Conservation (phyloP, 805 yeast species). For the Hagleromyces aurorensis region DNA sequence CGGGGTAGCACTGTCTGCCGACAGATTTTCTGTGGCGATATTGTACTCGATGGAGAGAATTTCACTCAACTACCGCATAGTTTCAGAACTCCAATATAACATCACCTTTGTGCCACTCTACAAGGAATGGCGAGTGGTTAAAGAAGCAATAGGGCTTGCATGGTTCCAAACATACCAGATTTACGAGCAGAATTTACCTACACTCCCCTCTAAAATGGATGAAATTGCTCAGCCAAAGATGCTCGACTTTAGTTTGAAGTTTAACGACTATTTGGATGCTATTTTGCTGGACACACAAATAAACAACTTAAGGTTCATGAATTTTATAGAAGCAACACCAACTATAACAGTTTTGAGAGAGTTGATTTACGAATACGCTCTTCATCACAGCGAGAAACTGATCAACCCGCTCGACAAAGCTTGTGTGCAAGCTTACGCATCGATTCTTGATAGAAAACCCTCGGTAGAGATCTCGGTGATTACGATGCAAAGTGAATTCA, state of each 20-base stretch:
- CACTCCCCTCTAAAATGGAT: constrained; percentile 2
- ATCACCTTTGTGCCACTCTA: constrained; percentile 23
- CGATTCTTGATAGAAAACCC: constrained; percentile 6
- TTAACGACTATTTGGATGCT: constrained; percentile 16
- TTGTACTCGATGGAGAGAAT: constrained; percentile 23
- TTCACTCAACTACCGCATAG: constrained; percentile 25
- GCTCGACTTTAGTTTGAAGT: constrained; percentile 12
- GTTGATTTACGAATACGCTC: constrained; percentile 24
- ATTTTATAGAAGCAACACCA: constrained; percentile 13
- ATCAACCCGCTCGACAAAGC: constrained; percentile 23
- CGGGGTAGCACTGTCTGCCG: constrained; percentile 25
- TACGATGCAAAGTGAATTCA: constrained; percentile 22
- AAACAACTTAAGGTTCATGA: constrained; percentile 18
- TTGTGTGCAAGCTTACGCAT: constrained; percentile 18
- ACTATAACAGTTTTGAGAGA: constrained; percentile 17
- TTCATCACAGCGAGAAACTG: constrained; percentile 11
- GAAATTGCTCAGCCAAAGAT: background rate
- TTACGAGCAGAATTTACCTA: constrained; percentile 19
- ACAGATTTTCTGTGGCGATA: constrained; percentile 25
- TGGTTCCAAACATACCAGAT: constrained; percentile 30
- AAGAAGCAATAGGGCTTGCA: constrained; percentile 23
- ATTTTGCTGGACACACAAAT: constrained; percentile 14
- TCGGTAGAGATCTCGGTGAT: constrained; percentile 7
- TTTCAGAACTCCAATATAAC: constrained; percentile 21
- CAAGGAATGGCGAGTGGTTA: constrained; percentile 22